Percentiles rank a stretch among this genome's conserved stretches.
Evolutionary conservation across 163 green algal species (phyloP).

Genomic region (Chlamydomonas reinhardtii): DNA sequence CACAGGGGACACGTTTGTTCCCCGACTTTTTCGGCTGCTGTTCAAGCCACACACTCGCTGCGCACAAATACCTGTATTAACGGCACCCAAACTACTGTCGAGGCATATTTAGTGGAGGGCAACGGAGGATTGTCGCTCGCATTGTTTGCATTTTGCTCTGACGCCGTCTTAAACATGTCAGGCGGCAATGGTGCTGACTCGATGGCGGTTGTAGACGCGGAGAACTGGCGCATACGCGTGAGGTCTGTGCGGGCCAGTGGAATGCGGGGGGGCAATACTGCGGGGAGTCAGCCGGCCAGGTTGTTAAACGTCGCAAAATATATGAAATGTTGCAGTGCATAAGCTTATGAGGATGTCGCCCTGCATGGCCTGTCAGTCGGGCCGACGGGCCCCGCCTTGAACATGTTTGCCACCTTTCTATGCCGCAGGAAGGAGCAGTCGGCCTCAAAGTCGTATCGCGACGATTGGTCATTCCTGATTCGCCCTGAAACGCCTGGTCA

Average conservation of each 20-base stretch:
- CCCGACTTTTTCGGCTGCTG: too few species aligned
- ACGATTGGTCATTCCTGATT: too few species aligned
- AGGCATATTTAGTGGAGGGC: too few species aligned
- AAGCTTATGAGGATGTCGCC: not conserved
- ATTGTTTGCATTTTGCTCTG: not conserved
- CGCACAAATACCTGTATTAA: too few species aligned
- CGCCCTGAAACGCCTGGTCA: not conserved
- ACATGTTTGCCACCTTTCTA: too few species aligned
- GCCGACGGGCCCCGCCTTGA: too few species aligned
- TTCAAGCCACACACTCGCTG: too few species aligned
- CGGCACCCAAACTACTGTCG: too few species aligned
- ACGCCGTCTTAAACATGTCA: not conserved
- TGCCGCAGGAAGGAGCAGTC: too few species aligned
- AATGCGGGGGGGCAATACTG: not conserved
- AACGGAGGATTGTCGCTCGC: not conserved
- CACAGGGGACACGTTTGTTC: too few species aligned
- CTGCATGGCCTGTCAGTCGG: not conserved
- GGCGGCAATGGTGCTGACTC: conserved; percentile 5
- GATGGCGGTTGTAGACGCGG: conserved; percentile 2
- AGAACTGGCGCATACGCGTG: conserved; percentile 38
- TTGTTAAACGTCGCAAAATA: not conserved
- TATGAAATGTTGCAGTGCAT: not conserved
- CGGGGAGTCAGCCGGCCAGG: not conserved
- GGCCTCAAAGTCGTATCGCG: too few species aligned
- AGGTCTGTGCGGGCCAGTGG: not conserved